Evolutionary conservation across 352 stramenopile species (phyloP).

Genomic region (Aphanomyces euteiches): DNA sequence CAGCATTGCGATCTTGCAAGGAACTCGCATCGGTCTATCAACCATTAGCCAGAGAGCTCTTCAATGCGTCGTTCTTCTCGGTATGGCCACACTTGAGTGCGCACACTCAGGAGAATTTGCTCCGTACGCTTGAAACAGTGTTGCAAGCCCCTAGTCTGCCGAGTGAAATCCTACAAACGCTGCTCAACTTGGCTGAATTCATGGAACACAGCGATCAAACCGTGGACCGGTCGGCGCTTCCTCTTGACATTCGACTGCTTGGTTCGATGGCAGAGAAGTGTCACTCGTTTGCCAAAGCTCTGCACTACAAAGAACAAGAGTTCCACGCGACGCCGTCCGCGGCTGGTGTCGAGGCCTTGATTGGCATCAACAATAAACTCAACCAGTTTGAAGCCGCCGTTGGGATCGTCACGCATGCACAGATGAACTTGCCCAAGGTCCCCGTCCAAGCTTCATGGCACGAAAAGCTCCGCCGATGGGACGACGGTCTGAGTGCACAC

Average conservation of each 20-base stretch:
- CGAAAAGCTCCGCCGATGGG: constrained; percentile 97
- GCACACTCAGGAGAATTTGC: constrained; percentile 88
- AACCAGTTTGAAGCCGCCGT: constrained; percentile 96
- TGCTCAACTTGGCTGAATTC: constrained; percentile 99
- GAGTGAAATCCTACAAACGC: constrained; percentile 97
- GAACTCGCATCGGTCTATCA: constrained; percentile 97
- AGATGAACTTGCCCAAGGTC: constrained; percentile 67
- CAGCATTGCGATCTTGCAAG: constrained; percentile 92
- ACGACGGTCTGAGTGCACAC: constrained; percentile 94
- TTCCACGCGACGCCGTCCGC: constrained; percentile 89
- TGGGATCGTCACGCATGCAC: constrained; percentile 94
- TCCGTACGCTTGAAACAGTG: constrained; percentile 92
- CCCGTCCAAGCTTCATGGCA: constrained; percentile 96
- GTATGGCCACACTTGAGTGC: constrained; percentile 97
- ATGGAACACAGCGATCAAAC: constrained; percentile 98
- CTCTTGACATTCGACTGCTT: constrained; percentile 96
- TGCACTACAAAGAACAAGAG: constrained; percentile 99
- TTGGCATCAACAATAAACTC: constrained; percentile 99
- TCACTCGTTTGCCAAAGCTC: constrained; percentile 97
- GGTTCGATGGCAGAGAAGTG: constrained; percentile 96
- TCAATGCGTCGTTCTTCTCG: constrained; percentile 98
- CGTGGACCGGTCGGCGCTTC: constrained; percentile 47
- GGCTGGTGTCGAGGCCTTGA: constrained; percentile 96
- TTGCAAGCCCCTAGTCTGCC: constrained; percentile 91
- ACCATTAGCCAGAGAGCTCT: constrained; percentile 96